Conservation (phyloP, 2,329 filamentous ascomycete species). For the Biscogniauxia marginata region DNA sequence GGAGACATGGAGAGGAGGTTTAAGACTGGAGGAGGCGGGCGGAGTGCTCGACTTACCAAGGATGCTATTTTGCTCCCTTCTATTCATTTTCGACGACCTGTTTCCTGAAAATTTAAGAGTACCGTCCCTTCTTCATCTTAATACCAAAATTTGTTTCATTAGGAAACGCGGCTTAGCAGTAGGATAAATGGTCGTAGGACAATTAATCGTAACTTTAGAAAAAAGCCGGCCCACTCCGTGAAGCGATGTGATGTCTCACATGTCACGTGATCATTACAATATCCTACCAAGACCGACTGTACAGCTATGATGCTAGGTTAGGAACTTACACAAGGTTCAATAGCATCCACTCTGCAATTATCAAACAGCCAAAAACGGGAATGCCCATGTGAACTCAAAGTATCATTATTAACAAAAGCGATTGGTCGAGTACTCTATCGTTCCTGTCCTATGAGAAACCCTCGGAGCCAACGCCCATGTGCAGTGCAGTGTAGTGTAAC, state of each 20-base stretch:
- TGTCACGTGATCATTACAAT: not conserved
- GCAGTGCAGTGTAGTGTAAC: not conserved
- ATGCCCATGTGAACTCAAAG: too few species aligned
- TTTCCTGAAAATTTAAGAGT: not conserved
- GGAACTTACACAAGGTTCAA: too few species aligned
- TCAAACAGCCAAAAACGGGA: too few species aligned
- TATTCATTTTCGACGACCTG: conserved; percentile 21
- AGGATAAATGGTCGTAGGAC: too few species aligned
- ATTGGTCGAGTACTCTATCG: not conserved
- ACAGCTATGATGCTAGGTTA: too few species aligned
- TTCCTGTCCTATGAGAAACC: not conserved
- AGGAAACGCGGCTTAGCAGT: too few species aligned
- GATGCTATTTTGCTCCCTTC: conserved; percentile 27
- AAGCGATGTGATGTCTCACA: not conserved
- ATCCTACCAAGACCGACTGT: not conserved
- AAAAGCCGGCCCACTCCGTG: too few species aligned
- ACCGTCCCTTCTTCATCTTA: not conserved
- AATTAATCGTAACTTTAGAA: too few species aligned
- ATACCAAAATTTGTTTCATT: too few species aligned
- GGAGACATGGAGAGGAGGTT: not conserved
- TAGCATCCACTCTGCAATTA: too few species aligned
- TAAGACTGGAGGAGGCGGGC: too few species aligned
- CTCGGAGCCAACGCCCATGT: not conserved
- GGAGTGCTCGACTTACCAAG: conserved; percentile 25
- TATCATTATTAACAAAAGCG: not conserved